Evolutionary conservation across 257 asterid genomes (phyloP), one percentile per base, ranked within the genome.

Genomic region (Catharanthus roseus): DNA sequence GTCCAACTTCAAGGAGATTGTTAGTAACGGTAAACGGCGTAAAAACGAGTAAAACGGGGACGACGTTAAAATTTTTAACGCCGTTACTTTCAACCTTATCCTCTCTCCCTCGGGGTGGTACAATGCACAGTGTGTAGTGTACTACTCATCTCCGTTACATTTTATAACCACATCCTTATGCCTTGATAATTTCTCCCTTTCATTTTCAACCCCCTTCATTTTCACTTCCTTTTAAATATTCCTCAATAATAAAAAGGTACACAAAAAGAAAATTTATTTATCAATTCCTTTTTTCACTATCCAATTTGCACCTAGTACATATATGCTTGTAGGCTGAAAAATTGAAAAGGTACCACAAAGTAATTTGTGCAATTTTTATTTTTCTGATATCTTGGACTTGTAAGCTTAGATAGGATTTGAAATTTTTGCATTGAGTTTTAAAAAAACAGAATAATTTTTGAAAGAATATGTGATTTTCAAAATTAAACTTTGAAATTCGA

Each of bases 1-100:
- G 63, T 73, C 38, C 68, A 47, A 29, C 8, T 4, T 31, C 34
- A 45, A 45, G 74, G 71, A 77, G 82, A 78, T 57, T 39, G 62
- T 39, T 26, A n/a, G n/a, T n/a, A 60, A 65, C 67, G 50, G 72
- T 44, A 24, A 50, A 78, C 68, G 60, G 74, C 68, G 28, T 12
- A 7, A 12, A 63, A 74, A 51, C 38, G 21, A 1, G 21, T 68
- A 39, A 13, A 53, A 64, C 68, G 74, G 79, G 16, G 10, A 26
- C 13, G 19, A 0, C 10, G 16, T 36, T 11, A 7, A 31, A 8
- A 38, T 38, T 12, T 29, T 11, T 39, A 23, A 55, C 68, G 57
- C 72, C 72, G 61, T 66, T 66, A 63, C 3, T 29, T 16, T 3
- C 24, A 41, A 12, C 66, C 72, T 41, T 41, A 42, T 74, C 72